These are phyloP conservation scores for Phytophthora fragariaefolia DNA, from an alignment of 352 stramenopile species.

Conservation along the genomic window DNA sequence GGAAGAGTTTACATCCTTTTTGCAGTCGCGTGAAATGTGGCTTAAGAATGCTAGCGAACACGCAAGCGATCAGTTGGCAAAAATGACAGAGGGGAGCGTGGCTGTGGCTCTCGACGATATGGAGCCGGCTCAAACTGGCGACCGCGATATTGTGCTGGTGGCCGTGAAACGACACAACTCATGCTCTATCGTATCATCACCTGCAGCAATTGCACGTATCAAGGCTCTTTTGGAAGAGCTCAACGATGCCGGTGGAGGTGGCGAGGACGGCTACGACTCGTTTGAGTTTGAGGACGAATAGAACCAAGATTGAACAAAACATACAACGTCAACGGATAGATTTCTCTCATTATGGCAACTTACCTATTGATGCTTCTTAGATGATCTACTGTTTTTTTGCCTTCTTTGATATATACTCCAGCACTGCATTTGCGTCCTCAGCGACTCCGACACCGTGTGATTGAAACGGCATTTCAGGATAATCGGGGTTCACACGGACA, in stretches of 20 bases:
- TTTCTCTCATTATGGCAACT: conserved; percentile 10
- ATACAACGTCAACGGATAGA: conserved; percentile 14
- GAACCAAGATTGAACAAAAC: conserved; percentile 5
- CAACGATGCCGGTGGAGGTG: conserved; percentile 54
- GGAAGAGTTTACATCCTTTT: conserved; percentile 68
- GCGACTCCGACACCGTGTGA: conserved; percentile 52
- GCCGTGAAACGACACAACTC: conserved; percentile 76
- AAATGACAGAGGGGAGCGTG: conserved; percentile 68
- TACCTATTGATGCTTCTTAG: too few species aligned
- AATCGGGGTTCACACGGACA: conserved; percentile 62
- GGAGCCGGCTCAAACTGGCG: conserved; percentile 77
- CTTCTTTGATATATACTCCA: too few species aligned
- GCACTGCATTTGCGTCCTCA: conserved; percentile 47
- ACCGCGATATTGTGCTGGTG: conserved; percentile 70
- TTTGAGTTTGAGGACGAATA: conserved; percentile 75
- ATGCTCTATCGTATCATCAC: conserved; percentile 73
- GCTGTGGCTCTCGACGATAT: conserved; percentile 81
- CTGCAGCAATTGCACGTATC: conserved; percentile 65
- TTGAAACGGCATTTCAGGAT: conserved; percentile 42
- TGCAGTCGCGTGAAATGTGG: conserved; percentile 77
- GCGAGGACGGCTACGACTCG: conserved; percentile 81
- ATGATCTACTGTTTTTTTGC: background rate
- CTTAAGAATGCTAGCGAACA: conserved; percentile 73
- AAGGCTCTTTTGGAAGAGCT: conserved; percentile 81
- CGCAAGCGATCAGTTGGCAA: conserved; percentile 51